phyloP scores from a whole-genome alignment of 495 filamentous ascomycete genomes.

The Annulohypoxylon stygium region DNA sequence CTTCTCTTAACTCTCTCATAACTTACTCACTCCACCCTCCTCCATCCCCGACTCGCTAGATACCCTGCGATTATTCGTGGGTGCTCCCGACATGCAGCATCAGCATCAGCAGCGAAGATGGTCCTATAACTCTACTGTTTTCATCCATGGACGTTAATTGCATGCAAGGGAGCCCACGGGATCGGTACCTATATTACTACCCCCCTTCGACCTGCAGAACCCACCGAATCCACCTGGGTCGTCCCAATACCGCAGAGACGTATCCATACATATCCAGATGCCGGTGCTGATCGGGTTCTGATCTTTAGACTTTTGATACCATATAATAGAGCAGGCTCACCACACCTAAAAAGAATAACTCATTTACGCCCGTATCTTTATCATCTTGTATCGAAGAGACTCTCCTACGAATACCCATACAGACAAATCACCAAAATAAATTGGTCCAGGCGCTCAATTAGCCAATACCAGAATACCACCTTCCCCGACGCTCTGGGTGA shows the following conservation, averaged over 20 bases:
- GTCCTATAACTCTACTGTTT: slow-evolving; percentile 30
- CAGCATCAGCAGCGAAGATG: slow-evolving; percentile 25
- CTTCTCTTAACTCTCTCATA: slow-evolving; percentile 12
- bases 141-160: slow-evolving; percentile 39
- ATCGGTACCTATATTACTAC: slow-evolving; percentile 40
- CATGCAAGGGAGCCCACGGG: slow-evolving; percentile 45
- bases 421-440: slow-evolving; percentile 27
- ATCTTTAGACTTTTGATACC: slow-evolving; percentile 17
- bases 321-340: slow-evolving; percentile 43
- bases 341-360: slow-evolving; percentile 29
- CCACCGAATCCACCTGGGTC: slow-evolving; percentile 14
- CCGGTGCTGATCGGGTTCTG: slow-evolving; percentile 31
- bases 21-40: slow-evolving; percentile 5
- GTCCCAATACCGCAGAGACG: slow-evolving; percentile 25
- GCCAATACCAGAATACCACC: slow-evolving; percentile 28
- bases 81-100: slow-evolving; percentile 39
- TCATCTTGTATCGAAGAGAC: slow-evolving; percentile 18
- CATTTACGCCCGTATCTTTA: slow-evolving; percentile 44
- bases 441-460: slow-evolving; percentile 30
- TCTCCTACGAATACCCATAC: slow-evolving; percentile 12
- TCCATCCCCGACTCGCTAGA: slow-evolving; percentile 18
- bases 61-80: slow-evolving; percentile 32
- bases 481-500: slow-evolving; percentile 40
- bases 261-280: slow-evolving; percentile 23
- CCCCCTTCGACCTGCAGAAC: slow-evolving; percentile 34